phyloP scores from a whole-genome alignment of 139 green algal species.

The Limnomonas spitsbergensis region DNA sequence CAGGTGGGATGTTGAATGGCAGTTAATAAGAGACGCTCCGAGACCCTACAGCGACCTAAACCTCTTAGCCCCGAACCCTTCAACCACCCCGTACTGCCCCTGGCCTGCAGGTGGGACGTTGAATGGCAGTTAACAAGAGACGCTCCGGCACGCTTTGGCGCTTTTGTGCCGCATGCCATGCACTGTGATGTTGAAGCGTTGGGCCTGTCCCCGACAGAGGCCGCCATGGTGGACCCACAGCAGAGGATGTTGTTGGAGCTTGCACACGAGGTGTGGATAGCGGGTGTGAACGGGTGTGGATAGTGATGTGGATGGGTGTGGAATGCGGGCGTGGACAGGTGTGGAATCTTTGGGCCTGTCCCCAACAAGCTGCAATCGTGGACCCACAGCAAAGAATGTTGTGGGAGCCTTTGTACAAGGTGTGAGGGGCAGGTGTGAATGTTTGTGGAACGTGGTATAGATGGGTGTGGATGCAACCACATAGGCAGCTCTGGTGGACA shows the following conservation, averaged over 20 bases:
- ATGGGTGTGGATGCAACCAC: slow-evolving; percentile 37
- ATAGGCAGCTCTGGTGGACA: slow-evolving; percentile 78
- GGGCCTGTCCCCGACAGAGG: slow-evolving; percentile 64
- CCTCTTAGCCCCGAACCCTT: too few relatives aligned
- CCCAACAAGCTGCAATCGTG: slow-evolving; percentile 54
- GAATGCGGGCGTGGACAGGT: slow-evolving; percentile 60
- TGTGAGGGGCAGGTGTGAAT: too few relatives aligned
- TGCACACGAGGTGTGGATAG: slow-evolving; percentile 27
- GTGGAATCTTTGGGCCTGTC: slow-evolving; percentile 60
- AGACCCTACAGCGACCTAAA: too few relatives aligned
- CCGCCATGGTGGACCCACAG: slow-evolving; percentile 79
- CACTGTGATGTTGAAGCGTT: slow-evolving; percentile 70
- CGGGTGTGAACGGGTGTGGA: neutral
- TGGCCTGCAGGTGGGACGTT: slow-evolving; percentile 48
- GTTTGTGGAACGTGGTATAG: neutral
- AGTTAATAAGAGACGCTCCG: too few relatives aligned
- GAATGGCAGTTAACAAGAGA: slow-evolving; percentile 36
- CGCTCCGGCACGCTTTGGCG: slow-evolving; percentile 55
- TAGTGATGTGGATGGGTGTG: neutral
- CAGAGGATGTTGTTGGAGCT: slow-evolving; percentile 81
- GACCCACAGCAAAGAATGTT: slow-evolving; percentile 88
- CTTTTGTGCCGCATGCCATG: slow-evolving; percentile 36
- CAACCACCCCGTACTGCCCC: too few relatives aligned
- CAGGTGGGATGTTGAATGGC: slow-evolving; percentile 58
- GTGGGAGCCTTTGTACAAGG: slow-evolving; percentile 51